Percentiles rank a stretch among this genome's conserved stretches.
phyloP scores from a whole-genome alignment of 73 alveolate genomes.

The Paramecium sexaurelia region DNA sequence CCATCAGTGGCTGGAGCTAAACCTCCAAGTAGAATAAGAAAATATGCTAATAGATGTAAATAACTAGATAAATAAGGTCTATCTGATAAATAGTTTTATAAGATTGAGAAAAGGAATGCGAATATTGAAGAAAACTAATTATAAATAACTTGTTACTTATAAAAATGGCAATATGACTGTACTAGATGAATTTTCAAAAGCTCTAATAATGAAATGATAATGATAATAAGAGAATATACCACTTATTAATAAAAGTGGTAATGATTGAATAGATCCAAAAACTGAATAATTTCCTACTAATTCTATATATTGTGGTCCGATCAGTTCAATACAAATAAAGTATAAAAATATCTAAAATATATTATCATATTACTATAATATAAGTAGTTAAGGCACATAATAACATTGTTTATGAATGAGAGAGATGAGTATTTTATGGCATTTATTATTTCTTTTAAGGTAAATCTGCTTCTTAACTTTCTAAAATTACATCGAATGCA shows the following conservation, averaged over 20 bases:
- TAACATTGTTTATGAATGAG: conserved; percentile 51
- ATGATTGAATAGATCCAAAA: background rate
- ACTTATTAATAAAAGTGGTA: background rate
- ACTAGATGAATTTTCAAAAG: conserved; percentile 53
- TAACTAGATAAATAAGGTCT: conserved; percentile 37
- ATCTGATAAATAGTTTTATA: background rate
- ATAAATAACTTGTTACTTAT: background rate
- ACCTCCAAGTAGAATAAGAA: conserved; percentile 31
- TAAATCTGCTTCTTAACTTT: background rate
- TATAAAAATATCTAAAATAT: background rate
- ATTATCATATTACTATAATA: background rate
- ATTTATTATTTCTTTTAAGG: background rate
- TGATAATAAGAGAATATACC: conserved; percentile 45
- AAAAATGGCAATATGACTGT: conserved; percentile 40
- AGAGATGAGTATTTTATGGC: background rate
- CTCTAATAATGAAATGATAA: conserved; percentile 24
- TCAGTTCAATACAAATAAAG: background rate
- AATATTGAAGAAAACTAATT: conserved; percentile 48
- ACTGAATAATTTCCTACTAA: background rate
- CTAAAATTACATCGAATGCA: conserved; percentile 16
- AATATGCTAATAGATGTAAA: conserved; percentile 33
- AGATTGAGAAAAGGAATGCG: background rate
- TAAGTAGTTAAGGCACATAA: conserved; percentile 47
- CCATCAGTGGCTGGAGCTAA: conserved; percentile 59
- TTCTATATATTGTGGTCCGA: background rate